These are phyloP conservation scores for Intubia oerlemansii DNA, from an alignment of 2,329 filamentous ascomycete species.

Conservation along the genomic window DNA sequence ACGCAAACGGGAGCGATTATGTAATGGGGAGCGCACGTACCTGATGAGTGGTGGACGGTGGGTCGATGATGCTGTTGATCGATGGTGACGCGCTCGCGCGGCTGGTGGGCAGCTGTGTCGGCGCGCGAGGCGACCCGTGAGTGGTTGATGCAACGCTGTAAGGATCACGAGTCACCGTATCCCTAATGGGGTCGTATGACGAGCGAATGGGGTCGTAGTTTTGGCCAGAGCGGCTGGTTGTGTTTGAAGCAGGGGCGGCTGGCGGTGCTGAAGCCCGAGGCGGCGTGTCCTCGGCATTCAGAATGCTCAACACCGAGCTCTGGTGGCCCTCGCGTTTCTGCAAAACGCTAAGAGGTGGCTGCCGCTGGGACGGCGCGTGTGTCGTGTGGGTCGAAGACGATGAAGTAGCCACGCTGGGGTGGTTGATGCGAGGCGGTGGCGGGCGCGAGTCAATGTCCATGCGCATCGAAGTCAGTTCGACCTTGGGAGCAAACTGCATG, in stretches of 20 bases:
- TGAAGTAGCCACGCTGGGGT: too few relatives aligned
- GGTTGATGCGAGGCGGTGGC: slow-evolving; percentile 10
- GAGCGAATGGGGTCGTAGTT: slow-evolving; percentile 80
- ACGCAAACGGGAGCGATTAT: too few relatives aligned
- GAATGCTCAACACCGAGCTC: slow-evolving; percentile 31
- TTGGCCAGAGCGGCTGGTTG: slow-evolving; percentile 42
- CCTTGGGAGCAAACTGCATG: slow-evolving; percentile 8
- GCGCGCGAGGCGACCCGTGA: slow-evolving; percentile 29
- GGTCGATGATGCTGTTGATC: slow-evolving; percentile 77
- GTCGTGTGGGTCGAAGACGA: too few relatives aligned
- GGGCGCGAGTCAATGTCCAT: slow-evolving; percentile 13
- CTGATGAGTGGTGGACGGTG: too few relatives aligned
- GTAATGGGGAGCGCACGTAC: too few relatives aligned
- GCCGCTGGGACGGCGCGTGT: too few relatives aligned
- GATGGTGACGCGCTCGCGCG: slow-evolving; percentile 78
- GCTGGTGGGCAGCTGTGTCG: slow-evolving; percentile 30
- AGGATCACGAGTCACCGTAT: too few relatives aligned
- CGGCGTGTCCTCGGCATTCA: slow-evolving; percentile 28
- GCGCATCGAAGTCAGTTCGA: slow-evolving; percentile 18
- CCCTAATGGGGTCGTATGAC: slow-evolving; percentile 41
- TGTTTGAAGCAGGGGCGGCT: slow-evolving; percentile 4
- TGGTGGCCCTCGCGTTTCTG: slow-evolving; percentile 29
- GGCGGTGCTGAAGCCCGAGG: slow-evolving; percentile 16
- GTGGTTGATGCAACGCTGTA: too few relatives aligned
- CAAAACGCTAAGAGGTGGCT: too few relatives aligned